A percentile compares a stretch with the other conserved stretches of the same genome.
Evolutionary conservation across 73 alveolate species (phyloP).

Genomic region (Tetrahymena thermophila): DNA sequence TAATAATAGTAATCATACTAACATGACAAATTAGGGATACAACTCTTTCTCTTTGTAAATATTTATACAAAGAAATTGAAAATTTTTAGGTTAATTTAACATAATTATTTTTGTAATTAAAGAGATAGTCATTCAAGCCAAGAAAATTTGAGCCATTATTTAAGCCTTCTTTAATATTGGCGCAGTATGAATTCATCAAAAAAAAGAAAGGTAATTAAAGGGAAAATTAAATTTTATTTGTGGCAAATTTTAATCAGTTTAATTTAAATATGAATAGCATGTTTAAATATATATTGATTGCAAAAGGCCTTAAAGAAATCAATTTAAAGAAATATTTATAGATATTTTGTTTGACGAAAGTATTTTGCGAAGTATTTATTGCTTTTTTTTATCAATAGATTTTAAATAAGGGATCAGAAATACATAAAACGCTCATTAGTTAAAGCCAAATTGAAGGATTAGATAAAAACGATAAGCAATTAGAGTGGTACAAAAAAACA

Average conservation of each 20-base stretch:
- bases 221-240: neutral
- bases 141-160: neutral
- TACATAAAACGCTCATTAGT: neutral
- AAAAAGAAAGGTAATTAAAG: neutral
- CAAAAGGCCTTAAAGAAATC: neutral
- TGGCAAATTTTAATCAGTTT: neutral
- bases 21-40: neutral
- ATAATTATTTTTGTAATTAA: neutral
- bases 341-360: neutral
- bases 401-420: neutral
- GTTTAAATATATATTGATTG: neutral
- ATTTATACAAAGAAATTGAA: neutral
- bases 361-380: neutral
- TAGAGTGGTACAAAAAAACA: neutral
- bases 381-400: neutral
- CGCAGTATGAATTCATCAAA: neutral
- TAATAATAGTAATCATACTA: neutral
- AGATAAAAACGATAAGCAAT: neutral
- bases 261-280: neutral
- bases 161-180: neutral
- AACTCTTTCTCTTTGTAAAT: neutral
- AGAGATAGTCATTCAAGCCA: neutral
- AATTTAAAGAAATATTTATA: neutral
- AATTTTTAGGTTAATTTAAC: neutral
- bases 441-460: neutral